Conservation (phyloP, 2,329 filamentous ascomycete genomes). For the Cryoendolithus antarcticus region DNA sequence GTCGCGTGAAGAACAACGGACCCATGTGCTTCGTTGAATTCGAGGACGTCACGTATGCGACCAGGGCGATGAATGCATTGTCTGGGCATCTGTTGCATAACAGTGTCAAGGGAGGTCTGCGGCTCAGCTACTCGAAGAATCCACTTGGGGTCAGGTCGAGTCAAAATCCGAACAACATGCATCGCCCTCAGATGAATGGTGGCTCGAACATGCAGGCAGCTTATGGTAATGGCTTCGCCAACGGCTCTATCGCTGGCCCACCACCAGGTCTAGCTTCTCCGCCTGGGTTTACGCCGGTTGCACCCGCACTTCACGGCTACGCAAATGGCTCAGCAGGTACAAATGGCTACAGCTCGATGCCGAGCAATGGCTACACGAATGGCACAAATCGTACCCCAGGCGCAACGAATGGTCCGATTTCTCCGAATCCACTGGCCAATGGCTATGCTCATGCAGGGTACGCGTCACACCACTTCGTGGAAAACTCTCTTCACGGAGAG, state of each 20-base stretch:
- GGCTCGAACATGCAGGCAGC: not conserved
- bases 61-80: constrained; percentile 77
- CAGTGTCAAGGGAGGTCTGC: constrained; percentile 86
- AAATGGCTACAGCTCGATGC: too few species aligned
- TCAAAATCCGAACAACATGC: constrained; percentile 32
- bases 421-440: too few species aligned
- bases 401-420: too few species aligned
- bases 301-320: too few species aligned
- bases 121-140: constrained; percentile 94
- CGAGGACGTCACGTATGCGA: constrained; percentile 83
- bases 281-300: constrained; percentile 29
- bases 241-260: constrained; percentile 42
- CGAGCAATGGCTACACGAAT: too few species aligned
- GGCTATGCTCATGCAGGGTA: too few species aligned
- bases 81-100: constrained; percentile 82
- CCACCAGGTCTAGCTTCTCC: constrained; percentile 71
- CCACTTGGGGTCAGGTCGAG: constrained; percentile 80
- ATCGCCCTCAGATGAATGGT: constrained; percentile 26
- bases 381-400: too few species aligned
- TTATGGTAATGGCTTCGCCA: constrained; percentile 45
- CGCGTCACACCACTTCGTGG: too few species aligned
- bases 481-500: too few species aligned
- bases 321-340: too few species aligned
- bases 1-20: constrained; percentile 86
- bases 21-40: constrained; percentile 99